A percentile compares a stretch with the other conserved stretches of the same genome.
phyloP scores from a whole-genome alignment of 2,329 filamentous ascomycete genomes.

The Thielaviopsis musarum region DNA sequence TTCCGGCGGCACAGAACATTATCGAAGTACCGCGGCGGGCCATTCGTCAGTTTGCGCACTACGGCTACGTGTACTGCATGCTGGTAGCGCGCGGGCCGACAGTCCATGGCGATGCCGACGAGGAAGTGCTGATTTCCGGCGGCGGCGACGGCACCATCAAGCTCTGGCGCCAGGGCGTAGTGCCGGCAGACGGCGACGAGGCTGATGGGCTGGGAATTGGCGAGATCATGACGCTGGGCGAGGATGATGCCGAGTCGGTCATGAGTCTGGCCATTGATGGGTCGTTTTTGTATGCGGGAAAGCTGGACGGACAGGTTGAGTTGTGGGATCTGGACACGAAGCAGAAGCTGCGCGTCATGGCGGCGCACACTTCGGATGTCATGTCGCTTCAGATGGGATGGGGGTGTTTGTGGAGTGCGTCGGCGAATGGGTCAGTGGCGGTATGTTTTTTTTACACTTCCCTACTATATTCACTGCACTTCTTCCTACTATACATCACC shows the following conservation, averaged over 20 bases:
- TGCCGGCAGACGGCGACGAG: slow-evolving; percentile 17
- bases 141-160: slow-evolving; percentile 91
- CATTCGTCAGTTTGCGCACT: slow-evolving; percentile 80
- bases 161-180: slow-evolving; percentile 54
- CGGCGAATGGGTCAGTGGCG: slow-evolving; percentile 73
- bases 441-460: slow-evolving; percentile 30
- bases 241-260: slow-evolving; percentile 45
- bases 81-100: slow-evolving; percentile 57
- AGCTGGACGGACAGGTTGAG: slow-evolving; percentile 74
- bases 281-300: slow-evolving; percentile 82
- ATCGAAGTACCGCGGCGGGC: slow-evolving; percentile 70
- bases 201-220: slow-evolving; percentile 42
- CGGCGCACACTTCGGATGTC: slow-evolving; percentile 63
- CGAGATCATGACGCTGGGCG: slow-evolving; percentile 49
- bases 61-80: slow-evolving; percentile 95
- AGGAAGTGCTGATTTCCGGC: slow-evolving; percentile 76
- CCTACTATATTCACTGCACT: background rate
- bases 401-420: slow-evolving; percentile 72
- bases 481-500: background rate
- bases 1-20: slow-evolving; percentile 36
- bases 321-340: slow-evolving; percentile 94
- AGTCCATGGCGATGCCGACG: slow-evolving; percentile 49
- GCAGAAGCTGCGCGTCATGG: slow-evolving; percentile 76
- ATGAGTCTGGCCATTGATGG: slow-evolving; percentile 75
- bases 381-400: slow-evolving; percentile 76